phyloP scores from a whole-genome alignment of 2,329 filamentous ascomycete genomes.

The Colletotrichum sp. region DNA sequence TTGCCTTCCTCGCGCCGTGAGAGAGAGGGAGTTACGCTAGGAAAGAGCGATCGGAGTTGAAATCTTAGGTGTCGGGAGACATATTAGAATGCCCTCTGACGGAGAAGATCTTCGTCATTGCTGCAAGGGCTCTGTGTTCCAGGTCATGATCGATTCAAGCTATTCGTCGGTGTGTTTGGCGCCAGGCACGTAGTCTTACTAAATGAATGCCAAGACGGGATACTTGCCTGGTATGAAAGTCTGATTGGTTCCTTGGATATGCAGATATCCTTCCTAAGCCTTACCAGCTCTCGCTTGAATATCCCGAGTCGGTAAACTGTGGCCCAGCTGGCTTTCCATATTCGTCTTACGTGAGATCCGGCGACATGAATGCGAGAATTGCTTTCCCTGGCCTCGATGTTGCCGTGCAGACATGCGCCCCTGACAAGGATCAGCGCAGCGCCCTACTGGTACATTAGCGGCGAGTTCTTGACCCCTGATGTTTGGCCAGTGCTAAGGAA shows the following conservation, averaged over 20 bases:
- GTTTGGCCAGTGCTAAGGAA: not conserved
- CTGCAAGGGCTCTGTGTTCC: not conserved
- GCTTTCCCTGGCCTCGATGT: not conserved
- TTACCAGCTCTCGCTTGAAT: not conserved
- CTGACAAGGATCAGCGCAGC: not conserved
- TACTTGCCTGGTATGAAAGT: accelerated
- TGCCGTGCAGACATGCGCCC: not conserved
- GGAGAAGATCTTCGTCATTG: accelerated
- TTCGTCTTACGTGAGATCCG: not conserved
- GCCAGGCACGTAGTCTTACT: not conserved
- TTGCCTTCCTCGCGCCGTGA: not conserved
- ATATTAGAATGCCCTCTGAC: not conserved
- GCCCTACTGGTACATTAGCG: not conserved
- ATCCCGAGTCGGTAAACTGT: not conserved
- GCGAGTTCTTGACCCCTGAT: not conserved
- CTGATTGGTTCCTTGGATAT: not conserved
- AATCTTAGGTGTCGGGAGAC: not conserved
- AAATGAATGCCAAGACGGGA: not conserved
- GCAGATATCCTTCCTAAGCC: not conserved
- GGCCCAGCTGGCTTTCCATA: not conserved
- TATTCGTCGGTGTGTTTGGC: not conserved
- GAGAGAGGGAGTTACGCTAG: not conserved
- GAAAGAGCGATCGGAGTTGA: too few species aligned
- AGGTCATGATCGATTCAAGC: not conserved
- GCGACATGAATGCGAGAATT: not conserved